A percentile compares a stretch with the other conserved stretches of the same genome.
phyloP scores from a whole-genome alignment of 2,329 filamentous ascomycete species.

The Rutstroemia sydowiana region DNA sequence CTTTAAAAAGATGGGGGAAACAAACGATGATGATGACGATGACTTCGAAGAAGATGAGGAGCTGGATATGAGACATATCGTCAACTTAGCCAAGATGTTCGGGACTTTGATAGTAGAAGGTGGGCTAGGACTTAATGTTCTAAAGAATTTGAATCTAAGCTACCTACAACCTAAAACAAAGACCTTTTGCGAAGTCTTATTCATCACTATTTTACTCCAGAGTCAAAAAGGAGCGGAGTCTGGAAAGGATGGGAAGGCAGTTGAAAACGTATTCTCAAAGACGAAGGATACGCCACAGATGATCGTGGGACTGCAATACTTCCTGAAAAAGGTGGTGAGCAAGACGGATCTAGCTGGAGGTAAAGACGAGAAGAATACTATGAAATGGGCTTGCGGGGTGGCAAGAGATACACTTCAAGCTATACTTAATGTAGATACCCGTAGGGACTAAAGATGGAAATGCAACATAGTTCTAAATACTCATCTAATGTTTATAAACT shows the following conservation, averaged over 20 bases:
- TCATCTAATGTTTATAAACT: neutral
- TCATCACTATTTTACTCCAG: slow-evolving; percentile 68
- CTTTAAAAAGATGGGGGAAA: slow-evolving; percentile 80
- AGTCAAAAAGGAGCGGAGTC: slow-evolving; percentile 45
- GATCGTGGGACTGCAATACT: slow-evolving; percentile 68
- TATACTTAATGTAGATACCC: slow-evolving; percentile 12
- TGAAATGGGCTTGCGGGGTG: slow-evolving; percentile 41
- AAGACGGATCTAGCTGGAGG: slow-evolving; percentile 51
- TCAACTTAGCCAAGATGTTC: slow-evolving; percentile 62
- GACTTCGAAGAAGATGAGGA: slow-evolving; percentile 47
- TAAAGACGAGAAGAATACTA: slow-evolving; percentile 40
- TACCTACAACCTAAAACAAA: slow-evolving; percentile 70
- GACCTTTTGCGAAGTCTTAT: slow-evolving; percentile 71
- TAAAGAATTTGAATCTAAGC: slow-evolving; percentile 69
- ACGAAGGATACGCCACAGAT: slow-evolving; percentile 60
- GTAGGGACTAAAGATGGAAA: neutral
- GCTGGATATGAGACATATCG: slow-evolving; percentile 49
- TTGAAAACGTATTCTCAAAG: slow-evolving; percentile 61
- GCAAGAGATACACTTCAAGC: slow-evolving; percentile 32
- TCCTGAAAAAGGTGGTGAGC: slow-evolving; percentile 66
- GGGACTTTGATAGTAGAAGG: slow-evolving; percentile 54
- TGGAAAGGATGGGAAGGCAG: slow-evolving; percentile 44
- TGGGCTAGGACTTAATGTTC: slow-evolving; percentile 48
- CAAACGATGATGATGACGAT: slow-evolving; percentile 52
- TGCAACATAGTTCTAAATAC: neutral